phyloP scores from a whole-genome alignment of 768 basidiomycete genomes.

The Pisolithus sp. region DNA sequence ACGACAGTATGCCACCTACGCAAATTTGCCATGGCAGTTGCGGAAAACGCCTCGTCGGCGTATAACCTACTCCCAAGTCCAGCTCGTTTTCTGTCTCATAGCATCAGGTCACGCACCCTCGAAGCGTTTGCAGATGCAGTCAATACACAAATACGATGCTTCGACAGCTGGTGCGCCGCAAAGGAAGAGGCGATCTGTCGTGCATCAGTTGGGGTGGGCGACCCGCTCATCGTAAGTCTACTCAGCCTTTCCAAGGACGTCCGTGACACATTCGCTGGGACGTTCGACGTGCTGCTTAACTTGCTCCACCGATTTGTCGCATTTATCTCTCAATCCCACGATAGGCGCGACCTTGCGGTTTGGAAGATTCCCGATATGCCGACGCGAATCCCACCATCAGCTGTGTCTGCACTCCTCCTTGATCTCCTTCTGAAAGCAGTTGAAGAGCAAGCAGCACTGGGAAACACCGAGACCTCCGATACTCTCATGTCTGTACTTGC shows the following conservation, averaged over 20 bases:
- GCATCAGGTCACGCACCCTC: slow-evolving; percentile 47
- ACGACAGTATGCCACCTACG: slow-evolving; percentile 60
- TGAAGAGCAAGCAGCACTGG: slow-evolving; percentile 54
- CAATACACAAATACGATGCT: slow-evolving; percentile 46
- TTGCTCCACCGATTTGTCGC: slow-evolving; percentile 35
- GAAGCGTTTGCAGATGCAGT: slow-evolving; percentile 81
- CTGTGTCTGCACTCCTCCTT: slow-evolving; percentile 51
- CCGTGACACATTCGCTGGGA: slow-evolving; percentile 48
- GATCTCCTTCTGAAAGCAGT: slow-evolving; percentile 54
- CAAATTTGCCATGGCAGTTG: slow-evolving; percentile 47
- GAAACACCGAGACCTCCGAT: slow-evolving; percentile 47
- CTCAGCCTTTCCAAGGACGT: slow-evolving; percentile 57
- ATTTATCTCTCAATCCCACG: slow-evolving; percentile 24
- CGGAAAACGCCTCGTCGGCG: slow-evolving; percentile 25
- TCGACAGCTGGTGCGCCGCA: slow-evolving; percentile 66
- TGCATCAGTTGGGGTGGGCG: slow-evolving; percentile 44
- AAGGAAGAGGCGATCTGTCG: slow-evolving; percentile 62
- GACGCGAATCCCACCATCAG: slow-evolving; percentile 41
- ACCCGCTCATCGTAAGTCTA: slow-evolving; percentile 50
- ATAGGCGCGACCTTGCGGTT: slow-evolving; percentile 25
- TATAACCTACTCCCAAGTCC: slow-evolving; percentile 18
- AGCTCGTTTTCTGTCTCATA: slow-evolving; percentile 18
- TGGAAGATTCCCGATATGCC: slow-evolving; percentile 38
- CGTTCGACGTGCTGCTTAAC: slow-evolving; percentile 50
- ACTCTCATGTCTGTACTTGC: slow-evolving; percentile 59